Evolutionary conservation across 805 yeast species (phyloP).

Genomic region (Lipomyces japonicus): DNA sequence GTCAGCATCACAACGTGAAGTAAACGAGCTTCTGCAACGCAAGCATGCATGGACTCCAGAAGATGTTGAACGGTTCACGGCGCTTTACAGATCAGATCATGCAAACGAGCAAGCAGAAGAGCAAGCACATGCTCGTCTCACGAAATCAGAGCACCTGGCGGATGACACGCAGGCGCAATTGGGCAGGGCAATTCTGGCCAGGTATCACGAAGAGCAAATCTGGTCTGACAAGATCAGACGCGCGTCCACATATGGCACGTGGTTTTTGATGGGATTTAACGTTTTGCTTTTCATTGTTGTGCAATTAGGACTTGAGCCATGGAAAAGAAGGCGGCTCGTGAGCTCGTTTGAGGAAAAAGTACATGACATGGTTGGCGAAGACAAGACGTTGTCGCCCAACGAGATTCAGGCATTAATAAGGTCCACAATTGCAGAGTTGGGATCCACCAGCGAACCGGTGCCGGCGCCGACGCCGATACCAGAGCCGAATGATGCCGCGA

Average conservation of each 20-base stretch:
- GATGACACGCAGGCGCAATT: constrained; percentile 67
- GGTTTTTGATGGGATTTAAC: constrained; percentile 83
- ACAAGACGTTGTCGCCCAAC: neutral
- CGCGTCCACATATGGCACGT: constrained; percentile 96
- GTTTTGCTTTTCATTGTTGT: constrained; percentile 71
- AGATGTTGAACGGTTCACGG: constrained; percentile 83
- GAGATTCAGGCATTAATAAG: neutral
- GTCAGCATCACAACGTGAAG: constrained; percentile 70
- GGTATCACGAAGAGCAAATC: constrained; percentile 95
- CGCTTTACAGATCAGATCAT: constrained; percentile 76
- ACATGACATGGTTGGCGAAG: constrained; percentile 47
- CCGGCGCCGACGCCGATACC: too few relatives aligned
- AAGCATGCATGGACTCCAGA: constrained; percentile 74
- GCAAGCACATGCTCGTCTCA: constrained; percentile 44
- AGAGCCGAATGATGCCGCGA: neutral
- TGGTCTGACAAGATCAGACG: constrained; percentile 97
- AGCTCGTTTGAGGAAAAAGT: constrained; percentile 81
- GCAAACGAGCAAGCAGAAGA: constrained; percentile 59
- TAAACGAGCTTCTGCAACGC: constrained; percentile 81
- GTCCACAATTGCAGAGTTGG: neutral
- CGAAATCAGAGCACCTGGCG: constrained; percentile 54
- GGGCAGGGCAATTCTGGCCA: constrained; percentile 71
- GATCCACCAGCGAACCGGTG: too few relatives aligned
- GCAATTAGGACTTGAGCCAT: constrained; percentile 87
- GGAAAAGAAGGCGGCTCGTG: constrained; percentile 81